Conservation (phyloP, 306 rosid species). For the Trifolium repens region DNA sequence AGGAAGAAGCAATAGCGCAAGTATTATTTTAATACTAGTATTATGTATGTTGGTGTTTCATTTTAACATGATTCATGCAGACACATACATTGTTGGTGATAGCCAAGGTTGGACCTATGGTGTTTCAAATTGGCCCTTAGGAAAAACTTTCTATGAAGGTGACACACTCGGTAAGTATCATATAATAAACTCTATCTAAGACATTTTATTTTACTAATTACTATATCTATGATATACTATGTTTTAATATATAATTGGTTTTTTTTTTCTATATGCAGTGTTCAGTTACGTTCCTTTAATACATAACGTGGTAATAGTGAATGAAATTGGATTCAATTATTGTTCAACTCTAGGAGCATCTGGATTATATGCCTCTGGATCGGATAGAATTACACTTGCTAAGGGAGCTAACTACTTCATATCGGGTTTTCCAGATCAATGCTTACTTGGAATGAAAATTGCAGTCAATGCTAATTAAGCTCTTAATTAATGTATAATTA, state of each 20-base stretch:
- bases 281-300: background rate
- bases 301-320: background rate
- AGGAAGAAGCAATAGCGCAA: constrained; percentile 41
- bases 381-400: background rate
- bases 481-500: background rate
- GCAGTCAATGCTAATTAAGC: background rate
- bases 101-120: background rate
- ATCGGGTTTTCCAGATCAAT: no score
- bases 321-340: background rate
- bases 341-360: background rate
- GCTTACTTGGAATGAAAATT: no score
- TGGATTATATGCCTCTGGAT: background rate
- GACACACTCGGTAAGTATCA: constrained; percentile 14
- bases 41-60: constrained; percentile 31
- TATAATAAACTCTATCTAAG: background rate
- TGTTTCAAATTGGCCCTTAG: background rate
- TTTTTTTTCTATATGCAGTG: background rate
- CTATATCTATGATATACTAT: background rate
- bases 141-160: background rate
- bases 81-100: background rate
- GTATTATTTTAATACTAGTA: constrained; percentile 19
- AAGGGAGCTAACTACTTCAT: no score
- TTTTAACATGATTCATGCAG: background rate
- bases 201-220: background rate
- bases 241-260: background rate